phyloP scores from a whole-genome alignment of 2,329 filamentous ascomycete genomes.

The Aspergillus brasiliensis region DNA sequence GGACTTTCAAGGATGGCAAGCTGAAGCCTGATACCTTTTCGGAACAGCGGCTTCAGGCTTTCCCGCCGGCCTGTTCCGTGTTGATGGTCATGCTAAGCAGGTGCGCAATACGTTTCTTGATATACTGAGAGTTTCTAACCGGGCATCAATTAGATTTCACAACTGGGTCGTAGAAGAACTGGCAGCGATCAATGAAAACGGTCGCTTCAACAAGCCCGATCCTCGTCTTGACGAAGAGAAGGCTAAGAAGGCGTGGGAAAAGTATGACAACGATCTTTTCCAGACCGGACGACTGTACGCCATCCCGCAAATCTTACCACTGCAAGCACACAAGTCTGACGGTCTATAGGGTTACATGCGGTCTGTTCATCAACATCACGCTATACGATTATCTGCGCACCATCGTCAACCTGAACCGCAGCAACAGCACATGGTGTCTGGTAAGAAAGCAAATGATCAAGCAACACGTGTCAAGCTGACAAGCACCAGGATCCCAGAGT shows the following conservation, averaged over 20 bases:
- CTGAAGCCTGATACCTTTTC: conserved; percentile 74
- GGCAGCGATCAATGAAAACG: conserved; percentile 81
- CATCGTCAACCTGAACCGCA: conserved; percentile 71
- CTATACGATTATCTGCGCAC: conserved; percentile 77
- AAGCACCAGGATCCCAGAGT: conserved; percentile 64
- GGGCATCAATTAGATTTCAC: conserved; percentile 61
- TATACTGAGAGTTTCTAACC: background rate
- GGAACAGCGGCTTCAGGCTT: conserved; percentile 68
- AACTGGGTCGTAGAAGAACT: conserved; percentile 81
- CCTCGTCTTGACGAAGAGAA: conserved; percentile 54
- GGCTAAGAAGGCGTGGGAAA: conserved; percentile 58
- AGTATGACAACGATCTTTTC: conserved; percentile 76
- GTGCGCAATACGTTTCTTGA: conserved; percentile 9
- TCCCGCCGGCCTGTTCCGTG: conserved; percentile 72
- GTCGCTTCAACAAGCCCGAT: conserved; percentile 70
- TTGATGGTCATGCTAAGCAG: conserved; percentile 71
- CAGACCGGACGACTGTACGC: conserved; percentile 69
- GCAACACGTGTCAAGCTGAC: conserved; percentile 8
- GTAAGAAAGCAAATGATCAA: conserved; percentile 18
- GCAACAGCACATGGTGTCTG: conserved; percentile 77
- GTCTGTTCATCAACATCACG: conserved; percentile 77
- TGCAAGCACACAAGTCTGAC: conserved; percentile 16
- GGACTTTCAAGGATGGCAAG: conserved; percentile 69
- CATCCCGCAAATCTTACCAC: background rate
- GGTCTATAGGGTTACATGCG: conserved; percentile 60